phyloP scores from a whole-genome alignment of 2,329 filamentous ascomycete genomes.

The Fusarium drepaniforme region DNA sequence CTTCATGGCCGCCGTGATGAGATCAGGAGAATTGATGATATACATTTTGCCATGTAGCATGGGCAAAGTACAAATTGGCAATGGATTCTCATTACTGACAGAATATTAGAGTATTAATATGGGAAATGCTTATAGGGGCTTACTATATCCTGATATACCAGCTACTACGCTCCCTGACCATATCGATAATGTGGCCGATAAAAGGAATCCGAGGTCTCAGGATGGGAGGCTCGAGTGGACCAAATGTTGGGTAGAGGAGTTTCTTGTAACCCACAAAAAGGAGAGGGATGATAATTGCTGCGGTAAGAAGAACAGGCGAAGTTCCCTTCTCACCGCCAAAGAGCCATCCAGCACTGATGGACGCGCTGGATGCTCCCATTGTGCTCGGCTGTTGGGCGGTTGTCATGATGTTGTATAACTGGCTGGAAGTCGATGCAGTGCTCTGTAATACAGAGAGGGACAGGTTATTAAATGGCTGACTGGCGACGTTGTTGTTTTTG shows the following conservation, averaged over 20 bases:
- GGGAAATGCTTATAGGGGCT: neutral
- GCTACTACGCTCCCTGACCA: neutral
- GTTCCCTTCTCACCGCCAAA: neutral
- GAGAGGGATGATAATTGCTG: neutral
- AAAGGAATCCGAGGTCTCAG: neutral
- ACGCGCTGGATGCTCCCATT: neutral
- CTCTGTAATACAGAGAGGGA: neutral
- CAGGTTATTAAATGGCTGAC: neutral
- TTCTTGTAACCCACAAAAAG: neutral
- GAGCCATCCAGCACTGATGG: too few species aligned
- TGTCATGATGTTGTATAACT: neutral
- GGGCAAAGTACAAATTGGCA: conserved; percentile 9
- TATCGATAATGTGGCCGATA: neutral
- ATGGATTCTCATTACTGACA: neutral
- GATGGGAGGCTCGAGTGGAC: neutral
- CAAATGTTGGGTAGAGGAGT: neutral
- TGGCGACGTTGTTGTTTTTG: neutral
- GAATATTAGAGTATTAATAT: neutral
- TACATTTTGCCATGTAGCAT: conserved; percentile 12
- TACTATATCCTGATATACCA: conserved; percentile 5
- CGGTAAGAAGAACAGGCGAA: neutral
- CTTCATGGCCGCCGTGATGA: neutral
- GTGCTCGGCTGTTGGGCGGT: too few species aligned
- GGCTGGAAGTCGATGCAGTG: neutral
- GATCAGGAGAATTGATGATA: neutral